Evolutionary conservation across 2,329 filamentous ascomycete species (phyloP).

Genomic region (Pseudogymnoascus sp.): DNA sequence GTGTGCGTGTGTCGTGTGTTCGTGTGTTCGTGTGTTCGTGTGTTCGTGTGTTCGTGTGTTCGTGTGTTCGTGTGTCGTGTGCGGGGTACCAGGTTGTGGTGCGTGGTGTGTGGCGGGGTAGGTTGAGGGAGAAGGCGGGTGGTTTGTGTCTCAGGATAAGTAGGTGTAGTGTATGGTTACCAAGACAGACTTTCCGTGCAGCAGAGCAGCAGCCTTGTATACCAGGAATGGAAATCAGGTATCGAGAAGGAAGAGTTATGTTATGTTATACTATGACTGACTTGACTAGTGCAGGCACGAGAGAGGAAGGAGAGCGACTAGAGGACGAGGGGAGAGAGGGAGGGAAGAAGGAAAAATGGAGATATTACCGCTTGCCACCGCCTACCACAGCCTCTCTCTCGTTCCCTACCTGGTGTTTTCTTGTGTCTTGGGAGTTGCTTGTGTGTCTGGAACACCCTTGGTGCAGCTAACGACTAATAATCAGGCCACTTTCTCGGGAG

Average conservation of each 20-base stretch:
- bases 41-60: no score
- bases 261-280: no score
- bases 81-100: neutral
- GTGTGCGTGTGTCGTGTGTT: neutral
- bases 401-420: neutral
- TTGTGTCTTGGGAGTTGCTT: neutral
- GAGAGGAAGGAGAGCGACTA: neutral
- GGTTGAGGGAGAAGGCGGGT: neutral
- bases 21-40: neutral
- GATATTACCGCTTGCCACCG: neutral
- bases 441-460: neutral
- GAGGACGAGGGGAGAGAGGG: neutral
- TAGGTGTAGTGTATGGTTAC: neutral
- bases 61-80: neutral
- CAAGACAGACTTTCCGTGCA: neutral
- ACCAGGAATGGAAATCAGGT: neutral
- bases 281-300: neutral
- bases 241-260: neutral
- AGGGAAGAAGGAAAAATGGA: neutral
- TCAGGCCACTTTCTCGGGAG: constrained; percentile 7
- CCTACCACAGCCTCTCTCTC: neutral
- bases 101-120: neutral
- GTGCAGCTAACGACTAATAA: neutral
- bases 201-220: neutral
- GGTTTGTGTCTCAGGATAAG: constrained; percentile 1